Base-by-base conservation (phyloP, 805 yeast genomes). In the Debaryomyces castellii region DNA sequence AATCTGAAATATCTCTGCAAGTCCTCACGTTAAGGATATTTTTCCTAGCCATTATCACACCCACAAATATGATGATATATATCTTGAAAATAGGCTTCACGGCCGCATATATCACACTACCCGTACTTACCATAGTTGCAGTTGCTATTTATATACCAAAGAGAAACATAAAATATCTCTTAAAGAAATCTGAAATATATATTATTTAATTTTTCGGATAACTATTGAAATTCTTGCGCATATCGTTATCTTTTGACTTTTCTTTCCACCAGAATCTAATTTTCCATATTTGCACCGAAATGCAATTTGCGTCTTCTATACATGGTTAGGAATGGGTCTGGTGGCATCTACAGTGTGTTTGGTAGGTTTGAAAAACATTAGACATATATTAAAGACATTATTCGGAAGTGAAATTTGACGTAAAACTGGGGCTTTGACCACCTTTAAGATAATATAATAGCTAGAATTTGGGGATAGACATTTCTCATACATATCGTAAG, bases 81-180 rank as follows among this genome's bases (percentile, higher is more conserved):
- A 89, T 86, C 64, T 89, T 89, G 65, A 88, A 75, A 47, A 89
- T 83, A n/a, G 96, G 96, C 69, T 88, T 89, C 45, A 85, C 83
- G 0, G 96, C 81, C 20, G 88, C 77, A 66, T 85, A 89, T 5
- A 89, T 84, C 30, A 88, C 81, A 33, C 75, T 73, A 14, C 94
- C 92, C 25, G 24, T 18, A 35, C 24, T 35, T 10, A 35, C 24
- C 38, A 30, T 30, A 10, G 12, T 17, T 16, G 20, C 20, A 30
- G 34, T 6, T 30, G 34, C 12, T 14, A 6, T 14, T 30, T 14
- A 30, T 30, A 11, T 14, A 16, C 4, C 3, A 3, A 8, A 12
- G 16, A 4, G 34, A 14, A 16, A 16, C 12, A 30, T 30, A 14
- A 25, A 25, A 7, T 25, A 3, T 7, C 4, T 6, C 7, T 25